Conservation (phyloP, 1,284 basidiomycete genomes). For the Golubevia sp. region DNA sequence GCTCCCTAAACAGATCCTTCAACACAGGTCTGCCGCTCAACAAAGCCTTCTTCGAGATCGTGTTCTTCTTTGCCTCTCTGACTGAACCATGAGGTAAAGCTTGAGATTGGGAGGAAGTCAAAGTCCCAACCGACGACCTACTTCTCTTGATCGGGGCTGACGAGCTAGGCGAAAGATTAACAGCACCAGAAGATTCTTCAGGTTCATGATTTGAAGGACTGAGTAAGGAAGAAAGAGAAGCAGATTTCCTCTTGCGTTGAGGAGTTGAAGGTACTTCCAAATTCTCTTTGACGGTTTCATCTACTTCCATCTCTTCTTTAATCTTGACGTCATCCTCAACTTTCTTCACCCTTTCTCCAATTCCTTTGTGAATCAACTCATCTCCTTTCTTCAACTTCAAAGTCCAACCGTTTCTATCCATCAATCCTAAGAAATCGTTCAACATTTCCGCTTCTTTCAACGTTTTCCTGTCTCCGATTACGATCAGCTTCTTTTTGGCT, state of each 20-base stretch:
- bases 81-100: not conserved
- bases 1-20: not conserved
- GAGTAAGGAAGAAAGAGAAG: not conserved
- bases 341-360: slow-evolving; percentile 8
- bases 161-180: not conserved
- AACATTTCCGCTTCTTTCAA: slow-evolving; percentile 17
- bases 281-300: not conserved
- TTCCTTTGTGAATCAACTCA: slow-evolving; percentile 54
- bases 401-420: slow-evolving; percentile 11
- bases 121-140: not conserved
- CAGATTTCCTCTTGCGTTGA: not conserved
- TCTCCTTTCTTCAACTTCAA: slow-evolving; percentile 8
- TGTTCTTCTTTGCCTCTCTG: not conserved
- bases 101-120: not conserved
- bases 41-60: not conserved
- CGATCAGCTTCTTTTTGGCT: slow-evolving; percentile 66
- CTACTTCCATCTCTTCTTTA: slow-evolving; percentile 8
- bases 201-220: not conserved
- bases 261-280: slow-evolving; percentile 2
- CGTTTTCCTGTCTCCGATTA: slow-evolving; percentile 34
- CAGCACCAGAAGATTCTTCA: not conserved
- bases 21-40: not conserved
- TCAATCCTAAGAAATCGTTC: slow-evolving; percentile 9
- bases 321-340: slow-evolving; percentile 3
- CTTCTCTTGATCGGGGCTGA: not conserved